Evolutionary conservation across 495 filamentous ascomycete genomes (phyloP).

Genomic region (Penicillium dipodomyicola): DNA sequence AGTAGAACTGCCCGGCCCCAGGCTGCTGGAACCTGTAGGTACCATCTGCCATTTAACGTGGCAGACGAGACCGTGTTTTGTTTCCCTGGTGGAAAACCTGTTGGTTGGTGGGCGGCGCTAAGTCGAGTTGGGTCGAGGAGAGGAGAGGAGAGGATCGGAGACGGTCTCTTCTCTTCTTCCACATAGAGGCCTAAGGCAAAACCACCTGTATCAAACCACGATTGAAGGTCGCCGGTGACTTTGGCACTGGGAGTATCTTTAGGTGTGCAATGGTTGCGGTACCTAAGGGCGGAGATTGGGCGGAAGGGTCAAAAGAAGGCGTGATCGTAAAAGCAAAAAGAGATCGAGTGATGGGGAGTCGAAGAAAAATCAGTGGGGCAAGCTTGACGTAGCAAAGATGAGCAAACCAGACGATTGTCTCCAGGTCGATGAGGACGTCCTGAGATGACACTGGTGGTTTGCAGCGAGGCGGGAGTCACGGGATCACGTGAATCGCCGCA

Average conservation of each 20-base stretch:
- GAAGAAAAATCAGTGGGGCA: slow-evolving; percentile 10
- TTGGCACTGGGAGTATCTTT: slow-evolving; percentile 11
- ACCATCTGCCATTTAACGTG: slow-evolving; percentile 82
- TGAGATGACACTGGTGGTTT: slow-evolving; percentile 40
- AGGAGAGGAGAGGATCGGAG: slow-evolving; percentile 42
- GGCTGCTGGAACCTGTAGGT: slow-evolving; percentile 71
- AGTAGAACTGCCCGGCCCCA: slow-evolving; percentile 64
- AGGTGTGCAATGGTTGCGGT: slow-evolving; percentile 25
- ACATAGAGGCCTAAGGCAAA: slow-evolving; percentile 46
- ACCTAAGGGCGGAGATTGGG: slow-evolving; percentile 33
- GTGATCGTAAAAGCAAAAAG: slow-evolving; percentile 21
- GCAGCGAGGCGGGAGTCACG: slow-evolving; percentile 44
- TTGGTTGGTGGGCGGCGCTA: slow-evolving; percentile 24
- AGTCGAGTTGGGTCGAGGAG: slow-evolving; percentile 26
- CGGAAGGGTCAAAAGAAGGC: slow-evolving; percentile 36
- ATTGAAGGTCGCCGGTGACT: slow-evolving; percentile 4
- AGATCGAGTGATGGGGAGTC: slow-evolving; percentile 11
- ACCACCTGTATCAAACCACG: slow-evolving; percentile 28
- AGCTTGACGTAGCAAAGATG: slow-evolving; percentile 21
- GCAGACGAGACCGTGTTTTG: slow-evolving; percentile 44
- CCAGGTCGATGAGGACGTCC: slow-evolving; percentile 21
- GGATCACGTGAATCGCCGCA: slow-evolving; percentile 28
- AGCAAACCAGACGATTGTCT: slow-evolving; percentile 23
- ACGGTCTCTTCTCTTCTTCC: slow-evolving; percentile 53
- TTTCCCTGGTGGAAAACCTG: slow-evolving; percentile 29